A percentile compares a stretch with the other conserved stretches of the same genome.
These are phyloP conservation scores for Saccharomyces pastorianus DNA, from an alignment of 1,139 yeast species.

Conservation along the genomic window DNA sequence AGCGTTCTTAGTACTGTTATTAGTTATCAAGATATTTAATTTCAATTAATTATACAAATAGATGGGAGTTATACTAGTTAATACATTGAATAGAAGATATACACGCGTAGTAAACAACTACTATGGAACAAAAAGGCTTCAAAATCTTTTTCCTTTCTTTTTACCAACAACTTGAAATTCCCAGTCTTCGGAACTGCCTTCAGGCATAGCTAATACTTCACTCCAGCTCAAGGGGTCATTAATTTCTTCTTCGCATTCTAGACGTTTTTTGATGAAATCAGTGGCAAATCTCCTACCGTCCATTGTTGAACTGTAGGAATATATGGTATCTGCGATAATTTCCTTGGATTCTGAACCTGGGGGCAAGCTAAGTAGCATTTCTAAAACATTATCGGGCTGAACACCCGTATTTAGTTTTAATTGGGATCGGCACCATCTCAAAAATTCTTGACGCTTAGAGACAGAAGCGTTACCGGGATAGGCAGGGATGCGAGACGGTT, in stretches of 20 bases:
- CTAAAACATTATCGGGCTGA: constrained; percentile 64
- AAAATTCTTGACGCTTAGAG: constrained; percentile 54
- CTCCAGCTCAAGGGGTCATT: constrained; percentile 59
- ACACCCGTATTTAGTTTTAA: constrained; percentile 71
- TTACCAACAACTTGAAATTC: constrained; percentile 63
- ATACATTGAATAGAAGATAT: not conserved
- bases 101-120: not conserved
- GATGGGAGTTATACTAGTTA: not conserved
- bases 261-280: constrained; percentile 76
- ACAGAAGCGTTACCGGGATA: constrained; percentile 31
- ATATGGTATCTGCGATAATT: constrained; percentile 87
- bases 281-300: constrained; percentile 92
- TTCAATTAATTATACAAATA: not conserved
- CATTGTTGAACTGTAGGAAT: constrained; percentile 83
- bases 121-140: not conserved
- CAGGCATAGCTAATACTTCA: constrained; percentile 50
- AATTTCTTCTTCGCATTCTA: constrained; percentile 54
- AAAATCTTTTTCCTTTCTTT: constrained; percentile 45
- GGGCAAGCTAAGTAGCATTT: constrained; percentile 76
- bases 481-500: constrained; percentile 17
- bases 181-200: constrained; percentile 71
- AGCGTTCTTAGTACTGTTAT: not conserved
- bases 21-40: not conserved
- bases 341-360: constrained; percentile 63
- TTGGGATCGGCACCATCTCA: constrained; percentile 76